These are phyloP conservation scores for Leccinum variicolor DNA, from an alignment of 768 basidiomycete genomes.

Conservation along the genomic window DNA sequence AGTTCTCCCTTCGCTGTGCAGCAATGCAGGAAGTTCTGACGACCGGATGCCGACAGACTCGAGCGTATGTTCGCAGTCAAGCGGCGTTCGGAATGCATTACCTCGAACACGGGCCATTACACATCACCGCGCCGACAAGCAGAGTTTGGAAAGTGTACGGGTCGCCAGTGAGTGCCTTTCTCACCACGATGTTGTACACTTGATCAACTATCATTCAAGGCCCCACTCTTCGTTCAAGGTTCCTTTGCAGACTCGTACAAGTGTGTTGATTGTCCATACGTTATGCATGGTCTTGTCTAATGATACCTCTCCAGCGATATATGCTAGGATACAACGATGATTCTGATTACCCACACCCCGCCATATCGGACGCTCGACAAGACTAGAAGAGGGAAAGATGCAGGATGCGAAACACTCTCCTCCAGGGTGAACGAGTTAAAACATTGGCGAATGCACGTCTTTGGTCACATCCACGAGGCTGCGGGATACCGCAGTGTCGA, in stretches of 20 bases:
- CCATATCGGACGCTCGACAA: constrained; percentile 50
- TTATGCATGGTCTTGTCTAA: not conserved
- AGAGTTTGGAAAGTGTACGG: constrained; percentile 62
- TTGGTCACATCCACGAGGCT: constrained; percentile 70
- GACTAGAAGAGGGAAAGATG: constrained; percentile 34
- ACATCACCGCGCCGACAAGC: constrained; percentile 35
- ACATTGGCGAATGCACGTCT: constrained; percentile 49
- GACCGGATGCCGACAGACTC: not conserved
- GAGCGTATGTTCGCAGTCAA: constrained; percentile 29
- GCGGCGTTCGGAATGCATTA: constrained; percentile 49
- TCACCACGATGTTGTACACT: not conserved
- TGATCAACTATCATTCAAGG: constrained; percentile 28
- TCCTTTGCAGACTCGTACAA: constrained; percentile 58
- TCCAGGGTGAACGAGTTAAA: constrained; percentile 35
- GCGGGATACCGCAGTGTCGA: constrained; percentile 37
- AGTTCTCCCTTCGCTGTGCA: not conserved
- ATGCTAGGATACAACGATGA: constrained; percentile 38
- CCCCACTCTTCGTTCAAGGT: constrained; percentile 40
- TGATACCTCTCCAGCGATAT: constrained; percentile 33
- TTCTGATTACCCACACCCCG: constrained; percentile 61
- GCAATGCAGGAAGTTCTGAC: constrained; percentile 4
- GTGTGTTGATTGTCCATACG: constrained; percentile 24
- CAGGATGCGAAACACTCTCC: constrained; percentile 50
- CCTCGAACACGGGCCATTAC: constrained; percentile 47
- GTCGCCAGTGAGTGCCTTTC: constrained; percentile 48